phyloP scores from a whole-genome alignment of 495 filamentous ascomycete genomes.

The Aeminium ludgeri region DNA sequence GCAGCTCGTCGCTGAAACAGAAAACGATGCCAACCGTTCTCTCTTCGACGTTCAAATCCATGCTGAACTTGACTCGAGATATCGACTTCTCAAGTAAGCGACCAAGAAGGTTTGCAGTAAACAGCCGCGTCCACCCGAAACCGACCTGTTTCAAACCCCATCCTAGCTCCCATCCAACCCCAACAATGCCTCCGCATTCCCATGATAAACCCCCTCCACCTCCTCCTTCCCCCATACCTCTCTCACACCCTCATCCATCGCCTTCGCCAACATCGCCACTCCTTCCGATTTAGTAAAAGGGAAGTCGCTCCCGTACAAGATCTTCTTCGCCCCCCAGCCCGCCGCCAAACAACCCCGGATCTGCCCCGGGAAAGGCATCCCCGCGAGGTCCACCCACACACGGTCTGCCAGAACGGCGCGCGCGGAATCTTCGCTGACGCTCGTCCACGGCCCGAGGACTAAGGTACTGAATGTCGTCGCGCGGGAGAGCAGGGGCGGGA shows the following conservation, averaged over 20 bases:
- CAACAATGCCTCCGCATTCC: conserved; percentile 20
- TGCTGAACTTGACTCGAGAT: no score
- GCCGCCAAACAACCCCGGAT: conserved; percentile 15
- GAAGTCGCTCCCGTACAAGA: conserved; percentile 34
- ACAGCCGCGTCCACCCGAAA: no score
- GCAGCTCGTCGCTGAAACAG: no score
- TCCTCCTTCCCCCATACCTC: conserved; percentile 17
- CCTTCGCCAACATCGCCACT: conserved; percentile 10
- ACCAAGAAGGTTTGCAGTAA: no score
- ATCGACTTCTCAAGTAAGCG: no score
- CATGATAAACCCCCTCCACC: conserved; percentile 18
- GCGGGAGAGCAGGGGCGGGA: conserved; percentile 31
- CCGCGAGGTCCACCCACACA: conserved; percentile 30
- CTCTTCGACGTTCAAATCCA: no score
- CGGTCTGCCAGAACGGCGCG: conserved; percentile 23
- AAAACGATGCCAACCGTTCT: no score
- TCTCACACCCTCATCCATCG: conserved; percentile 21
- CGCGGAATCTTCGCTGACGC: conserved; percentile 2
- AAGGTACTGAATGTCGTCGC: conserved; percentile 24
- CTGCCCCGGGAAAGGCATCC: conserved; percentile 29
- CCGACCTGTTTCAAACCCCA: no score
- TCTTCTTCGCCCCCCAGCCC: conserved; percentile 20
- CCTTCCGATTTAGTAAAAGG: conserved; percentile 8
- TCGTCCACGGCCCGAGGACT: conserved; percentile 11
- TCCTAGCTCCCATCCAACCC: no score